These are phyloP conservation scores for Alternaria atra DNA, from an alignment of 2,329 filamentous ascomycete genomes.

Conservation along the genomic window DNA sequence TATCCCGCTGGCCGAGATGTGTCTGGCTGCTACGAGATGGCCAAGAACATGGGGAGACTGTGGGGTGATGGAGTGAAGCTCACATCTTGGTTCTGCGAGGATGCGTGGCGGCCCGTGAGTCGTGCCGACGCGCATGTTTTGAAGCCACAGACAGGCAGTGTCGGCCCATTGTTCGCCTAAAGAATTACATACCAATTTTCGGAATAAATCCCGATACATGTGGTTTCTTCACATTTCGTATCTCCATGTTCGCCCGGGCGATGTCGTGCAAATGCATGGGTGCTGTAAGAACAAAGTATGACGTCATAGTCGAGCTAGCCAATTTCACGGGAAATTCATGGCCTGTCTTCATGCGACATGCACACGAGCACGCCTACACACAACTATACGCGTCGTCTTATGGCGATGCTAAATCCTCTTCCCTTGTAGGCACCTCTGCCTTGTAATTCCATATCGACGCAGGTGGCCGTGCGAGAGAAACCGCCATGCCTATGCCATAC, in stretches of 20 bases:
- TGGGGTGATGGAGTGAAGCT: constrained; percentile 4
- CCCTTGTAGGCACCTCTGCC: background rate
- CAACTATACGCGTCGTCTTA: background rate
- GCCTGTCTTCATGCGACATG: background rate
- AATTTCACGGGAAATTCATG: background rate
- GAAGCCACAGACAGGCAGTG: background rate
- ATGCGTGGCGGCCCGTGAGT: background rate
- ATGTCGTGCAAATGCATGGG: background rate
- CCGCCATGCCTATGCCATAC: rapidly evolving
- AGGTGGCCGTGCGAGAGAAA: rapidly evolving
- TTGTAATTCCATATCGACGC: background rate
- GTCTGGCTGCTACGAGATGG: background rate
- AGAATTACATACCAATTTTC: background rate
- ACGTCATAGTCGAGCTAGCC: background rate
- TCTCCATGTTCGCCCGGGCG: too few species aligned
- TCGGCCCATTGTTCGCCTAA: constrained; percentile 2
- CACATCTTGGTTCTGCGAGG: background rate
- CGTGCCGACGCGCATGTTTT: background rate
- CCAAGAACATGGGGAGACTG: background rate
- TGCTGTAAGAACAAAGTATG: background rate
- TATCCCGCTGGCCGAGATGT: constrained; percentile 16
- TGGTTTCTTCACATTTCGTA: rapidly evolving
- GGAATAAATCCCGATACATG: background rate
- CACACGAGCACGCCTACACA: background rate
- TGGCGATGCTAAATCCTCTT: rapidly evolving